phyloP scores from a whole-genome alignment of 2,329 filamentous ascomycete genomes.

The Microsporum canis region DNA sequence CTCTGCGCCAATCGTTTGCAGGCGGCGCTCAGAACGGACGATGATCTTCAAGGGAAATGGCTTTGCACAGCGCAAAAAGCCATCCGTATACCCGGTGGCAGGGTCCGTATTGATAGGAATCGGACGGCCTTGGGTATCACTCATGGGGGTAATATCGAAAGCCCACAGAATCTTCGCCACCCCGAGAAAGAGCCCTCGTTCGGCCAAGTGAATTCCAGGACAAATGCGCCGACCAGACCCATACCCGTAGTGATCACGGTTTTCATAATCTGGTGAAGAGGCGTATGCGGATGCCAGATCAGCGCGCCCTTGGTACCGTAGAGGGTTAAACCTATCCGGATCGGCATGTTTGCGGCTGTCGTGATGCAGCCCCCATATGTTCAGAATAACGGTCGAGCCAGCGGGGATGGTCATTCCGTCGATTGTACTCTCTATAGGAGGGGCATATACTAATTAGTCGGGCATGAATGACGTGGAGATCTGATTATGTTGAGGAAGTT shows the following conservation, averaged over 20 bases:
- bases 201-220: constrained; percentile 40
- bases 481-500: background rate
- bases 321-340: constrained; percentile 25
- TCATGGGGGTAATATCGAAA: constrained; percentile 15
- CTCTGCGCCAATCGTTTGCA: background rate
- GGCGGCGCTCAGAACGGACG: background rate
- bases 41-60: background rate
- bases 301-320: constrained; percentile 19
- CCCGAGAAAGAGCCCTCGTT: constrained; percentile 39
- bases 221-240: constrained; percentile 19
- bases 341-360: constrained; percentile 33
- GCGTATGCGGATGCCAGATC: constrained; percentile 26
- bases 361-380: constrained; percentile 41
- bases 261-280: constrained; percentile 16
- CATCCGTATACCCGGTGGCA: background rate
- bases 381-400: constrained; percentile 36
- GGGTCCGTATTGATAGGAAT: background rate
- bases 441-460: background rate
- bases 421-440: constrained; percentile 30
- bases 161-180: constrained; percentile 44
- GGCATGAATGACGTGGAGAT: background rate
- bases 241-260: constrained; percentile 34
- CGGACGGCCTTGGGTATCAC: background rate
- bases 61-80: background rate
- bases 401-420: constrained; percentile 40